Base-by-base conservation (phyloP, 2,329 filamentous ascomycete species). In the Blastomyces percursus region DNA sequence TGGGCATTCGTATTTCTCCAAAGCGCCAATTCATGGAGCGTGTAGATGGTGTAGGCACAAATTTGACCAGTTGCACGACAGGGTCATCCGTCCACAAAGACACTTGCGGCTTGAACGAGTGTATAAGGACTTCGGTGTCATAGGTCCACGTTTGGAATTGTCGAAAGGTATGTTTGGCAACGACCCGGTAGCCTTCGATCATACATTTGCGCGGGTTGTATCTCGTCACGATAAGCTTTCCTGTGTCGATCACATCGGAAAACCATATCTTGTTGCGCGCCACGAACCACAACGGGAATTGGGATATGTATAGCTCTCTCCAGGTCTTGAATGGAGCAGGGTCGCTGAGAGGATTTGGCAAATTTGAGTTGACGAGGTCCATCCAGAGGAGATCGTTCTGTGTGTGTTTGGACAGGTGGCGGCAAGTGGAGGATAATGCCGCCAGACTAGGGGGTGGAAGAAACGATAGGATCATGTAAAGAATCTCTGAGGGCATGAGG, bases 261-360 rank as follows among this genome's bases (percentile, higher is more conserved):
- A 96, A 93, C 92, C 92, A 96, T 66, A 96, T 79, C 74, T 89
- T 92, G 71, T 89, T 80, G 60, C 83, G 85, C 0, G 89, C 81
- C 0, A 96, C 79, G 70, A 96, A 96, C 92, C 92, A 96, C 69
- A 87, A 85, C 0, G 88, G 87, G 66, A 94, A 83, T 71, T 94
- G 89, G 24, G 86, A 81, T 51, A 82, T 77, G 72, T 89, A 96
- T 2, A 96, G 82, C 32, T 88, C 81, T 63, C 84, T 84, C 74
- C 86, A 96, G 30, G 80, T 86, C 1, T 76, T 68, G 69, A 82
- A 86, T 7, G 87, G 86, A 7, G 79, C 80, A 0, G 86, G 79
- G 0, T 80, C 79, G 0, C 75, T 74, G 35, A 91, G 75, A 21
- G 73, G 70, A 42, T 82, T 76, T 0, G 87, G 87, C 0, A 94